phyloP scores from a whole-genome alignment of 441 rosid species.

The Dalechampia spathulata region DNA sequence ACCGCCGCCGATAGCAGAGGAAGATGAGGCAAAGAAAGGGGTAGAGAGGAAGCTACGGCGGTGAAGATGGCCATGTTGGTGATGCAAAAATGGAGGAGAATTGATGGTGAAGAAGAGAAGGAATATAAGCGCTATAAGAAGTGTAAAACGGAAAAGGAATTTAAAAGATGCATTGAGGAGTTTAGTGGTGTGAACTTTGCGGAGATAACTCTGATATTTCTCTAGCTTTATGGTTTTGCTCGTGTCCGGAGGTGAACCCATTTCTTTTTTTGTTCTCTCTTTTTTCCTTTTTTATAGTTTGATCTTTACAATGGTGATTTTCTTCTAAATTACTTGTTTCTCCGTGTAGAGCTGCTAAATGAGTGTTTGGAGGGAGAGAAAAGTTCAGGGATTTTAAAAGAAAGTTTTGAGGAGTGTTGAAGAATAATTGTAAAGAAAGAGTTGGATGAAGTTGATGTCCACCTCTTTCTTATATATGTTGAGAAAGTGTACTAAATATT shows the following conservation, averaged over 20 bases:
- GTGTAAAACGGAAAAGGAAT: constrained; percentile 68
- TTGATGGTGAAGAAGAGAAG: constrained; percentile 67
- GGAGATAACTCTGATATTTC: constrained; percentile 79
- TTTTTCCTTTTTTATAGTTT: no score
- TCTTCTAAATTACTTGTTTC: no score
- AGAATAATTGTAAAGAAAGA: no score
- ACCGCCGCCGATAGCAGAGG: constrained; percentile 34
- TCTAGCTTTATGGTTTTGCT: constrained; percentile 84
- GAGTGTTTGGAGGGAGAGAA: no score
- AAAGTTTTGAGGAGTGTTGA: no score
- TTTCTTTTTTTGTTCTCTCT: no score
- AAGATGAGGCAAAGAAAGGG: constrained; percentile 27
- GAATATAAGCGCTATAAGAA: constrained; percentile 66
- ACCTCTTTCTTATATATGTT: no score
- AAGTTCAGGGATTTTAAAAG: no score
- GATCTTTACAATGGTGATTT: no score
- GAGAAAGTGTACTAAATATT: no score
- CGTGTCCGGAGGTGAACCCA: constrained; percentile 72
- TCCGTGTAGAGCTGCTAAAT: no score
- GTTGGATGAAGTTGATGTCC: no score
- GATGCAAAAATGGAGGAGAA: constrained; percentile 59
- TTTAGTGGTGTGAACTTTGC: constrained; percentile 62
- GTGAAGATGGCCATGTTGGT: constrained; percentile 31
- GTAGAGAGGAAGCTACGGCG: constrained; percentile 39
- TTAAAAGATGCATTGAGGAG: constrained; percentile 76